phyloP scores from a whole-genome alignment of 345 rosid species.

The Microcos paniculata region DNA sequence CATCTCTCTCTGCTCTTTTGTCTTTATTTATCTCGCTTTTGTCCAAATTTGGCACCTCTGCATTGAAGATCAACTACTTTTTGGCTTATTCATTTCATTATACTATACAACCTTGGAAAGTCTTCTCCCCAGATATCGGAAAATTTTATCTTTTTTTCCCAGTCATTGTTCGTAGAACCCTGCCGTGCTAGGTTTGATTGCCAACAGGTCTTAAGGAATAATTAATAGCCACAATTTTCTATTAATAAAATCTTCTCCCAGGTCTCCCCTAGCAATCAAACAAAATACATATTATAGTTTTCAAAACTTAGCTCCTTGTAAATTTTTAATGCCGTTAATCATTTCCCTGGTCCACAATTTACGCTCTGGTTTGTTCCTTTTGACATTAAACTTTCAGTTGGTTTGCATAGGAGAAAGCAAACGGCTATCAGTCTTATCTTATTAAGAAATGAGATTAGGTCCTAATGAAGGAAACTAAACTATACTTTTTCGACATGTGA shows the following conservation, averaged over 20 bases:
- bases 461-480: background rate
- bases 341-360: slow-evolving; percentile 9
- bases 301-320: background rate
- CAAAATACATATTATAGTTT: background rate
- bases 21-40: slow-evolving; percentile 8
- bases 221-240: background rate
- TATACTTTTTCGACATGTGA: background rate
- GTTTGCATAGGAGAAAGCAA: slow-evolving; percentile 10
- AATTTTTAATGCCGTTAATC: background rate
- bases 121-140: slow-evolving; percentile 16
- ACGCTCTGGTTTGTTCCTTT: background rate
- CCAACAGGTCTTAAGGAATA: background rate
- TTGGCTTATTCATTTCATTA: slow-evolving; percentile 18
- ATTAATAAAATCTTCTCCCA: background rate
- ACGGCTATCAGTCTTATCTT: background rate
- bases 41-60: slow-evolving; percentile 27
- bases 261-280: background rate
- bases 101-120: background rate
- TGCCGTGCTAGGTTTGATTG: slow-evolving; percentile 14
- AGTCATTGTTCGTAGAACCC: background rate
- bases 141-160: background rate
- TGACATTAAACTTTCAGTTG: background rate
- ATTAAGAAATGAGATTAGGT: slow-evolving; percentile 12
- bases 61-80: slow-evolving; percentile 22
- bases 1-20: slow-evolving; percentile 17